Conservation (phyloP, 1,284 basidiomycete species). For the Apiotrichum sp. region DNA sequence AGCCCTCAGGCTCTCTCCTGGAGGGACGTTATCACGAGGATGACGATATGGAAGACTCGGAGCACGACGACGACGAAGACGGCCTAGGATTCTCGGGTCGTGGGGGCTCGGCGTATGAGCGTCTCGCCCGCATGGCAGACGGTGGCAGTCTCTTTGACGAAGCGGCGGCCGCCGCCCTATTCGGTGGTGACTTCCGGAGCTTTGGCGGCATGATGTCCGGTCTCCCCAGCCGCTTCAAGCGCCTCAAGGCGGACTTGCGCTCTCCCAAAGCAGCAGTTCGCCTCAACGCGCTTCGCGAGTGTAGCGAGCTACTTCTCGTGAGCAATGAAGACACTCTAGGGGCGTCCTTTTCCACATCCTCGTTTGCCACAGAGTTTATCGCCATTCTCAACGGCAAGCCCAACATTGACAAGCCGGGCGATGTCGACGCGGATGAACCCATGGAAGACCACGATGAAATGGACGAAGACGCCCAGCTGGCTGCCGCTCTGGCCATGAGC, state of each 20-base stretch:
- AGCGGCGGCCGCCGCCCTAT: slow-evolving; percentile 66
- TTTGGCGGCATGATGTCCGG: slow-evolving; percentile 87
- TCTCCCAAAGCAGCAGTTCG: slow-evolving; percentile 71
- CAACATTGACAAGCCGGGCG: slow-evolving; percentile 30
- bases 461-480: slow-evolving; percentile 77
- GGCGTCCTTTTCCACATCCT: slow-evolving; percentile 79
- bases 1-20: slow-evolving; percentile 21
- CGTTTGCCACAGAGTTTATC: slow-evolving; percentile 87
- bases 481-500: slow-evolving; percentile 64
- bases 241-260: slow-evolving; percentile 83
- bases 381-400: slow-evolving; percentile 78
- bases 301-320: slow-evolving; percentile 90
- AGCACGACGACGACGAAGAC: slow-evolving; percentile 46
- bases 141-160: slow-evolving; percentile 55
- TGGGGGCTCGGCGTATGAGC: slow-evolving; percentile 23
- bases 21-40: slow-evolving; percentile 57
- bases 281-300: slow-evolving; percentile 84
- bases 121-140: slow-evolving; percentile 51
- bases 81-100: slow-evolving; percentile 48
- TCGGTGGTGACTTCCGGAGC: slow-evolving; percentile 43
- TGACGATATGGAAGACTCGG: slow-evolving; percentile 65
- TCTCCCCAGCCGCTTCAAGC: slow-evolving; percentile 75
- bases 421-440: slow-evolving; percentile 44
- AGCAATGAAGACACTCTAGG: slow-evolving; percentile 95
- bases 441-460: slow-evolving; percentile 32